Base-by-base conservation (phyloP, 108 stramenopile species). In the Phaeodactylum tricornutum region DNA sequence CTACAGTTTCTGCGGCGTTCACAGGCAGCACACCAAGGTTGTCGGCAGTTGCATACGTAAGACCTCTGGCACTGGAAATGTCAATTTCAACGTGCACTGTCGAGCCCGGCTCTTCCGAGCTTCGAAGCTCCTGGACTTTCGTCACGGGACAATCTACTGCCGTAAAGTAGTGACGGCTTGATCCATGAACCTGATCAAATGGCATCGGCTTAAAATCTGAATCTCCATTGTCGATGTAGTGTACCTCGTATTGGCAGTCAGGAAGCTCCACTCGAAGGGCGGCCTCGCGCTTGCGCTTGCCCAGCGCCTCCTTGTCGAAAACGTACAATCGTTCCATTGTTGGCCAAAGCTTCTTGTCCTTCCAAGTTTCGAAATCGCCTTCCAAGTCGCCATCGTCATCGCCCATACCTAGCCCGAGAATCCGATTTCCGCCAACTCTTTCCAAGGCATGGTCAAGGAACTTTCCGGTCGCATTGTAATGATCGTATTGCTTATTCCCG, bases 401-500 rank as follows among this genome's bases (percentile, higher is more conserved):
- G 4, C 98, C 98, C 47, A 92, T 43, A 0, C 94, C 96, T 24
- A 90, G 33, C 7, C 62, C 47, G 4, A 71, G 40, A 17, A 97
- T 57, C 5, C 85, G 71, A 8, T 51, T 47, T 2, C 63, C 97
- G 15, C 95, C 95, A 22, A 80, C 54, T 51, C 64, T 55, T 32
- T 64, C 84, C 21, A 98, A 43, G 8, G 80, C 55, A 21, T 53
- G 28, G 61, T 98, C 77, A 30, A 84, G 64, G 43, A 81, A 79
- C 43, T 87, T 93, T 6, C 96, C 93, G 90, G 91, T 94, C 44
- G 83, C 71, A 55, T 97, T 97, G 79, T 76, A 99, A 50, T 97
- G 92, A 50, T 98, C 95, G 67, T 99, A 99, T 64, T 97, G 89
- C 29, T 59, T 71, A 59, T 98, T 98, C 19, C 98, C 98, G n/a